These are phyloP conservation scores for Globisporangium nagaii DNA, from an alignment of 352 stramenopile species.

Conservation along the genomic window DNA sequence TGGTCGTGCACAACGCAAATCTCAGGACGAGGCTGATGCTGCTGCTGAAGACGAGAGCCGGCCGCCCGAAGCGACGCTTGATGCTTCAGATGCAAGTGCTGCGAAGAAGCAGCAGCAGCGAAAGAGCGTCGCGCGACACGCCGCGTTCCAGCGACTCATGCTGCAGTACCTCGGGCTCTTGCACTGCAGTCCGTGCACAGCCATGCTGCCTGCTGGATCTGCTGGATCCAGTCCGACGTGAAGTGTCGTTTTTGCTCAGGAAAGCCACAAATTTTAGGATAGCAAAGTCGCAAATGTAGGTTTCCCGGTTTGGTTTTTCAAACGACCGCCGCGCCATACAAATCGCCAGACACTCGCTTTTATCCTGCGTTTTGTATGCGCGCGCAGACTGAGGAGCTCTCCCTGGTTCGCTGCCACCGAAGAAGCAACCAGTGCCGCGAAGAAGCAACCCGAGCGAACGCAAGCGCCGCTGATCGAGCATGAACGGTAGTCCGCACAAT, in stretches of 20 bases:
- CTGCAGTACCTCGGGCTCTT: slow-evolving; percentile 14
- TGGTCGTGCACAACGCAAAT: background rate
- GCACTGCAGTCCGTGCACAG: slow-evolving; percentile 1
- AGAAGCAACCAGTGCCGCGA: slow-evolving; percentile 15
- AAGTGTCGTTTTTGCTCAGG: background rate
- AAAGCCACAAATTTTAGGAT: too few species aligned
- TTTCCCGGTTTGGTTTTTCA: too few species aligned
- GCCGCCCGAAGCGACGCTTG: background rate
- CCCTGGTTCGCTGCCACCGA: too few species aligned
- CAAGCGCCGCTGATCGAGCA: background rate
- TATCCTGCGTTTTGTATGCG: too few species aligned
- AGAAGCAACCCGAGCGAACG: background rate
- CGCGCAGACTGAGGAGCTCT: too few species aligned
- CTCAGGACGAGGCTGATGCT: background rate
- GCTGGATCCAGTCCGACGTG: background rate
- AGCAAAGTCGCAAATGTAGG: too few species aligned
- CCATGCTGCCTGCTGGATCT: background rate
- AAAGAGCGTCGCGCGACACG: background rate
- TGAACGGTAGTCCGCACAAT: slow-evolving; percentile 5
- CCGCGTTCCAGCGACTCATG: slow-evolving; percentile 12
- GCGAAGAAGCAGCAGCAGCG: background rate
- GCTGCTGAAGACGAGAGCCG: background rate
- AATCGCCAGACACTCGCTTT: too few species aligned
- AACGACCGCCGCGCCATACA: too few species aligned
- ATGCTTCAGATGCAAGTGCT: background rate